Evolutionary conservation across 148 eudicot genomes (phyloP).

Genomic region (Chenopodium album): DNA sequence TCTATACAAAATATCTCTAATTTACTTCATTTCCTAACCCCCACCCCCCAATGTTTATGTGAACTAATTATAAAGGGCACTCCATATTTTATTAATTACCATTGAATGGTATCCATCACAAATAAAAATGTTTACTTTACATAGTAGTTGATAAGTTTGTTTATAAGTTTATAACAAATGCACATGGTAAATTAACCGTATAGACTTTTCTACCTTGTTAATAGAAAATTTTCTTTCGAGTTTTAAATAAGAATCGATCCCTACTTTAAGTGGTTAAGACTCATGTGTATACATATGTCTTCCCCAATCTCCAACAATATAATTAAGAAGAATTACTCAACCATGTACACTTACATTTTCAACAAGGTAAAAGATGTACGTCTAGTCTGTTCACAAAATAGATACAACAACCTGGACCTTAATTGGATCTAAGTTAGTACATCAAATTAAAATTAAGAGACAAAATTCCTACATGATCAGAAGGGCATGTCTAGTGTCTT

Average conservation of each 20-base stretch:
- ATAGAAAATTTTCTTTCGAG: not conserved
- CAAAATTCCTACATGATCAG: not conserved
- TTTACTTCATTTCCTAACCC: too few species aligned
- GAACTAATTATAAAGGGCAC: too few species aligned
- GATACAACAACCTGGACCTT: not conserved
- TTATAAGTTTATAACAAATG: not conserved
- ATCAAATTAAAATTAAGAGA: not conserved
- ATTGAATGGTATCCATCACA: too few species aligned
- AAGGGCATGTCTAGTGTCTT: constrained; percentile 11
- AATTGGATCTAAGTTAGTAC: not conserved
- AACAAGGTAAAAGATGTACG: not conserved
- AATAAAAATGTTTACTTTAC: not conserved
- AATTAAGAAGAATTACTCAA: not conserved
- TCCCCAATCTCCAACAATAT: not conserved
- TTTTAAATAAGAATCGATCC: not conserved
- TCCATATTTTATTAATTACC: too few species aligned
- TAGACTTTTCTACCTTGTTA: too few species aligned
- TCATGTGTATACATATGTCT: not conserved
- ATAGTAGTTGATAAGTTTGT: not conserved
- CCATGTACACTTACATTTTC: not conserved
- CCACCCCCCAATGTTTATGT: too few species aligned
- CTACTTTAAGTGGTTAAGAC: not conserved
- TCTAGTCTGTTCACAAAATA: not conserved
- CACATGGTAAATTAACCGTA: not conserved
- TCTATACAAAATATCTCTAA: not conserved